phyloP scores from a whole-genome alignment of 495 filamentous ascomycete genomes.

The Penicillium atrosanguineum region DNA sequence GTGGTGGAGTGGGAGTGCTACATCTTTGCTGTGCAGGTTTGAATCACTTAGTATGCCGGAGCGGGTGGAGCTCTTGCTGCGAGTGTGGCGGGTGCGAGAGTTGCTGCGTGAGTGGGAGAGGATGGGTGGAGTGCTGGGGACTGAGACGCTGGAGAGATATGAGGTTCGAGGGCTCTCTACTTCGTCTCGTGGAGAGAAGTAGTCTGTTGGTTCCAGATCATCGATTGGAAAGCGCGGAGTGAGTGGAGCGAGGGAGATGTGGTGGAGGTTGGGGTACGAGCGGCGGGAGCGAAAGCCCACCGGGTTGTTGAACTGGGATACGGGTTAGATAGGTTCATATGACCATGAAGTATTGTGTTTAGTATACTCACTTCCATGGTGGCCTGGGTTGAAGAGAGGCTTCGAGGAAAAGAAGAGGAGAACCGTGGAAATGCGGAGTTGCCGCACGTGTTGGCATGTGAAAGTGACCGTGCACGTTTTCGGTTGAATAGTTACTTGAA shows the following conservation, averaged over 20 bases:
- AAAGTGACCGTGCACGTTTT: slow-evolving; percentile 19
- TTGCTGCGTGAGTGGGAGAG: slow-evolving; percentile 48
- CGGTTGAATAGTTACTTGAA: background rate
- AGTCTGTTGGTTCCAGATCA: slow-evolving; percentile 26
- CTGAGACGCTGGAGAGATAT: slow-evolving; percentile 44
- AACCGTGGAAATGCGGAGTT: slow-evolving; percentile 27
- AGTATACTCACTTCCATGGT: slow-evolving; percentile 26
- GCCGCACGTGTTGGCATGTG: slow-evolving; percentile 25
- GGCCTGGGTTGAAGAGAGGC: slow-evolving; percentile 1
- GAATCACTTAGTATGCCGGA: slow-evolving; percentile 32
- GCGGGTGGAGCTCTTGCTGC: slow-evolving; percentile 40
- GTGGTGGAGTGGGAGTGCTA: slow-evolving; percentile 26
- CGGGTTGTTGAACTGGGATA: slow-evolving; percentile 19
- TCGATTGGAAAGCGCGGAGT: slow-evolving; percentile 65
- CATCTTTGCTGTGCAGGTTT: slow-evolving; percentile 29
- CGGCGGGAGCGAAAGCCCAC: slow-evolving; percentile 40
- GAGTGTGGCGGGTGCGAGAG: slow-evolving; percentile 39
- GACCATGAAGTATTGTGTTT: background rate
- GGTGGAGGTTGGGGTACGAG: slow-evolving; percentile 47
- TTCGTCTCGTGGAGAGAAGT: slow-evolving; percentile 28
- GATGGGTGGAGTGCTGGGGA: slow-evolving; percentile 46
- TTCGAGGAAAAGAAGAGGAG: slow-evolving; percentile 2
- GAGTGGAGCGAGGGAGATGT: slow-evolving; percentile 60
- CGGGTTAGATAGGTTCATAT: background rate
- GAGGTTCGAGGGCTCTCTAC: slow-evolving; percentile 26